Evolutionary conservation across 768 basidiomycete genomes (phyloP).

Genomic region (Suillus decipiens): DNA sequence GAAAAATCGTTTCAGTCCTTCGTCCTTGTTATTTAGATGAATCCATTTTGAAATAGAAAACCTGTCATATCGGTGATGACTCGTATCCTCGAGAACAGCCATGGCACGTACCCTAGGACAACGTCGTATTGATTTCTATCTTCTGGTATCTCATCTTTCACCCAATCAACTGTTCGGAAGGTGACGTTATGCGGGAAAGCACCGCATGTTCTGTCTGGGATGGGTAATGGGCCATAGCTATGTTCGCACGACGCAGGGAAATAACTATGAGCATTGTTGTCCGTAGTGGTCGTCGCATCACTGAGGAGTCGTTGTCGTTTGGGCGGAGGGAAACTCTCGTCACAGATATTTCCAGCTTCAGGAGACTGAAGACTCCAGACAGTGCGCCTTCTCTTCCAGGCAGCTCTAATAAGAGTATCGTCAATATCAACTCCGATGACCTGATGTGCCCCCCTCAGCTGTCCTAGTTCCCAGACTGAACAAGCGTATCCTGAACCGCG

Average conservation of each 20-base stretch:
- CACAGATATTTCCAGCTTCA: background rate
- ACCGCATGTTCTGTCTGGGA: too few relatives aligned
- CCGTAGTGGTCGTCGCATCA: conserved; percentile 11
- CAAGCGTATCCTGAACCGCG: background rate
- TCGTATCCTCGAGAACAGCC: background rate
- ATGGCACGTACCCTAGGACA: conserved; percentile 66
- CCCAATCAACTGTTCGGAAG: too few relatives aligned
- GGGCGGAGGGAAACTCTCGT: background rate
- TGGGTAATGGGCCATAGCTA: conserved; percentile 70
- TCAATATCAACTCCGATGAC: conserved; percentile 90
- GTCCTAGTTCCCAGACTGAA: conserved; percentile 46
- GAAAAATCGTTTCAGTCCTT: conserved; percentile 71
- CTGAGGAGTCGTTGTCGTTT: conserved; percentile 18
- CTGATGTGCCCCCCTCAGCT: conserved; percentile 57
- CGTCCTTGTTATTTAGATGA: conserved; percentile 80
- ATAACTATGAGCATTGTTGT: conserved; percentile 39
- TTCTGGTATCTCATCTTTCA: too few relatives aligned
- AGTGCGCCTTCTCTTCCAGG: conserved; percentile 70
- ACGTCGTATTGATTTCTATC: conserved; percentile 60
- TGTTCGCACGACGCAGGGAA: conserved; percentile 81
- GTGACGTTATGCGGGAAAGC: too few relatives aligned
- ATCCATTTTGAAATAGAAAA: conserved; percentile 94
- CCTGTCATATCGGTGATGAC: conserved; percentile 36
- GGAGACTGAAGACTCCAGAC: conserved; percentile 68
- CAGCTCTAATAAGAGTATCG: conserved; percentile 65